These are phyloP conservation scores for Cercospora sp. DNA, from an alignment of 2,329 filamentous ascomycete genomes.

Conservation along the genomic window DNA sequence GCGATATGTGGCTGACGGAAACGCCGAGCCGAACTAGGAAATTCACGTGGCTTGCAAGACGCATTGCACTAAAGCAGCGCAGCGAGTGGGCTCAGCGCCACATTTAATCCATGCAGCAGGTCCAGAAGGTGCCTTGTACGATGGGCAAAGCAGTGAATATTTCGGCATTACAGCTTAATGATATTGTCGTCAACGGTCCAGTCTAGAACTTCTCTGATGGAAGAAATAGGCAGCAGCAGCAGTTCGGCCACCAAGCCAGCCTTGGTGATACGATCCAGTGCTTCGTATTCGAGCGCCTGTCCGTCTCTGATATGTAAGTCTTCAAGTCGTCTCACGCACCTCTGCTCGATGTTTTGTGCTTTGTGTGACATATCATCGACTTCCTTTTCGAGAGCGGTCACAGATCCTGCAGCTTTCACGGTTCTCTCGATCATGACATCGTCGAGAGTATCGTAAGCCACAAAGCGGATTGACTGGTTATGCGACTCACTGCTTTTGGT, in stretches of 20 bases:
- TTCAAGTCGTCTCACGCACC: not conserved
- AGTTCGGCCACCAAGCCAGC: not conserved
- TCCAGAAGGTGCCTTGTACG: too few species aligned
- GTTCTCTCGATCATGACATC: not conserved
- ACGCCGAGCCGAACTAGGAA: not conserved
- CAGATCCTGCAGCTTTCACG: not conserved
- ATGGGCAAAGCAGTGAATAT: too few species aligned
- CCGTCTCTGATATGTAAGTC: not conserved
- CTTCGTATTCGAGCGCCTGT: not conserved
- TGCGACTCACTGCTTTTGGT: not conserved
- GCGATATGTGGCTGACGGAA: not conserved
- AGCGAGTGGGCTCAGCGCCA: not conserved
- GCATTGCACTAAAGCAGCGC: not conserved
- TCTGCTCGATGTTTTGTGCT: not conserved
- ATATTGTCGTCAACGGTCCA: not conserved
- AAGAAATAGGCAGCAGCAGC: not conserved
- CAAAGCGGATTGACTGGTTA: not conserved
- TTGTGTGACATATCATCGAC: not conserved
- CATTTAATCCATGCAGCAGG: too few species aligned
- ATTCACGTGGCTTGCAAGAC: not conserved
- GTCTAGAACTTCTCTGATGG: not conserved
- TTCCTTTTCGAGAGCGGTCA: not conserved
- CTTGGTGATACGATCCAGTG: not conserved
- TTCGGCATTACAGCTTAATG: not conserved
- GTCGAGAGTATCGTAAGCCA: not conserved